These are phyloP conservation scores for Starmerella vaccinii DNA, from an alignment of 805 yeast species.

Conservation along the genomic window DNA sequence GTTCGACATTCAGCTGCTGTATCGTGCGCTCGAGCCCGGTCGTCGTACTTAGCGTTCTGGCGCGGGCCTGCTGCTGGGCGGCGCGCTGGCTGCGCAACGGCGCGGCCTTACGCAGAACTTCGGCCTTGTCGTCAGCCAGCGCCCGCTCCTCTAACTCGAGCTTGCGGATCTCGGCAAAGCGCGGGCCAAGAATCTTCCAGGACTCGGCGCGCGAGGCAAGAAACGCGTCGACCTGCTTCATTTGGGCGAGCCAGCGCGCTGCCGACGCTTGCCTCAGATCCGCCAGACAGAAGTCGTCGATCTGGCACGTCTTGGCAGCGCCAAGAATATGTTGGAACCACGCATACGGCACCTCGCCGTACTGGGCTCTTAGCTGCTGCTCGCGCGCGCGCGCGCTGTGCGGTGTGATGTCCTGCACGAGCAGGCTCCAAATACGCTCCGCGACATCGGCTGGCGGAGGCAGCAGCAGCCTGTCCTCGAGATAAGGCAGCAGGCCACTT, in stretches of 20 bases:
- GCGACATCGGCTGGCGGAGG: slow-evolving; percentile 1
- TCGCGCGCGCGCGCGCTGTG: neutral
- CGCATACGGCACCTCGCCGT: neutral
- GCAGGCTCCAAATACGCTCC: slow-evolving; percentile 3
- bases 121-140: neutral
- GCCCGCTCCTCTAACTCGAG: neutral
- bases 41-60: neutral
- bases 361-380: neutral
- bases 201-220: neutral
- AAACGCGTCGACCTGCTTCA: slow-evolving; percentile 6
- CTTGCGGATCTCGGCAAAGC: neutral
- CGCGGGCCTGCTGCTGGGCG: neutral
- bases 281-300: slow-evolving; percentile 7
- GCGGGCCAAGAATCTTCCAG: neutral
- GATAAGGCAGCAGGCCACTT: neutral
- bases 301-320: slow-evolving; percentile 8
- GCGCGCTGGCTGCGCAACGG: neutral
- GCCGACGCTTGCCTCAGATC: slow-evolving; percentile 2
- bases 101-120: neutral
- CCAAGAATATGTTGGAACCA: neutral
- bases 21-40: neutral
- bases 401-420: neutral
- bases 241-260: slow-evolving; percentile 7
- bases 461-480: neutral
- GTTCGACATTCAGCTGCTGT: neutral